Base-by-base conservation (phyloP, 2,329 filamentous ascomycete species). In the Ophiostoma montium region DNA sequence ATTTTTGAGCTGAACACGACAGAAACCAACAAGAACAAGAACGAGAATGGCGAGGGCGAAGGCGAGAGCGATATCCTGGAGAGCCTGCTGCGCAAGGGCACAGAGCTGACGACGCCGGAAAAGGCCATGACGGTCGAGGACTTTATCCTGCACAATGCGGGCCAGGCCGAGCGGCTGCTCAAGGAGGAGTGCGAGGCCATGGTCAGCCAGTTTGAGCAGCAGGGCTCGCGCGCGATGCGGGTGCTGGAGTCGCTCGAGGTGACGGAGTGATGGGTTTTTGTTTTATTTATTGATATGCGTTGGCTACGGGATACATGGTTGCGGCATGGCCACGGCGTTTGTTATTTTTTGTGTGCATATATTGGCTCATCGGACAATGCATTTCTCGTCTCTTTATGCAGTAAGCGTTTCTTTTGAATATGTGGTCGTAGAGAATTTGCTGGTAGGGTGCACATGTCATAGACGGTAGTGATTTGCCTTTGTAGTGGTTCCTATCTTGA, bases 81-180 rank as follows among this genome's bases (percentile, higher is more conserved):
- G 16, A 64, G 66, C 10, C 66, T 78, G 23, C 61, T 82, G 15
- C 70, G 68, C 50, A 69, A 72, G 35, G 78, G 76, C 12, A 71
- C 71, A 0, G 75, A 75, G 13, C 66, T 98, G 48, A 82, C 76
- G 2, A 84, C 75, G 48, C 76, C 80, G 0, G 92, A 96, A 68
- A 88, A 84, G 69, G 71, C 75, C 35, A 95, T 98, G 89, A 90
- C 81, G 5, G 86, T 96, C 0, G 87, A 95, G 63, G 81, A 95
- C 63, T 98, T 90, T 87, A 84, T 98, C 35, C 71, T 80, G 51
- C 76, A 82, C 65, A 89, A 92, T 56, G 92, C 92, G 0, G 74
- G 75, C 53, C 72, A 82, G 60, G 87, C 86, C 0, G 89, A 96
- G 68, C 78, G 81, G 64, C 82, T 80, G 62, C 69, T 98, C 49